These are phyloP conservation scores for Russula vinacea DNA, from an alignment of 768 basidiomycete species.

Conservation along the genomic window DNA sequence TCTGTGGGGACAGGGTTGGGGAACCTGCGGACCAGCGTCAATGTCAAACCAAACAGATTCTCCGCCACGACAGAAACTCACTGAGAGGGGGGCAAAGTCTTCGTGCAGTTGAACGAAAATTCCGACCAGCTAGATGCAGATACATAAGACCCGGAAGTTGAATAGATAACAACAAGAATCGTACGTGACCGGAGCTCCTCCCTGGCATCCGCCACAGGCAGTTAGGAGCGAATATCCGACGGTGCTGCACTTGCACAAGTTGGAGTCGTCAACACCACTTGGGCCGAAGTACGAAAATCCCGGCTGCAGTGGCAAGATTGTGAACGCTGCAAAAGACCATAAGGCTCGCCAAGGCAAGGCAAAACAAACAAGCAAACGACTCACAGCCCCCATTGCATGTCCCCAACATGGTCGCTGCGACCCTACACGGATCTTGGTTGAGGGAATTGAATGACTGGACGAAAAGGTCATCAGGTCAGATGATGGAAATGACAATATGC, in stretches of 20 bases:
- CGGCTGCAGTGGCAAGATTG: background rate
- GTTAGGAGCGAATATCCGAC: background rate
- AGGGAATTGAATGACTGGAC: constrained; percentile 2
- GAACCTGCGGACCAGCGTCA: background rate
- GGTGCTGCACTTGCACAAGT: constrained; percentile 9
- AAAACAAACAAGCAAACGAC: background rate
- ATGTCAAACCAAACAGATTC: background rate
- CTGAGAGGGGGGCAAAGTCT: background rate
- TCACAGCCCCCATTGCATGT: constrained; percentile 6
- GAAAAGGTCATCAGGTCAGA: background rate
- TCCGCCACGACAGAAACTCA: background rate
- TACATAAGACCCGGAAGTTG: background rate
- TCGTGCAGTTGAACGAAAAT: background rate
- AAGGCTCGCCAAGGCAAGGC: too few relatives aligned
- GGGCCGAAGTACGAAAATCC: background rate
- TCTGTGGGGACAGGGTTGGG: constrained; percentile 2
- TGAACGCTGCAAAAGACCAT: background rate
- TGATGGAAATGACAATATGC: background rate
- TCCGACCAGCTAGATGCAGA: background rate
- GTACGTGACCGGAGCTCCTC: background rate
- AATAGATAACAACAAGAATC: background rate
- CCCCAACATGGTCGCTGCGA: background rate
- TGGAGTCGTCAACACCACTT: background rate
- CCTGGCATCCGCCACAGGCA: constrained; percentile 17
- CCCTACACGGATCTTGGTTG: constrained; percentile 2